Evolutionary conservation across 2,329 filamentous ascomycete species (phyloP), one percentile per base, ranked within the genome.

Genomic region (Trichoderma guizhouense): DNA sequence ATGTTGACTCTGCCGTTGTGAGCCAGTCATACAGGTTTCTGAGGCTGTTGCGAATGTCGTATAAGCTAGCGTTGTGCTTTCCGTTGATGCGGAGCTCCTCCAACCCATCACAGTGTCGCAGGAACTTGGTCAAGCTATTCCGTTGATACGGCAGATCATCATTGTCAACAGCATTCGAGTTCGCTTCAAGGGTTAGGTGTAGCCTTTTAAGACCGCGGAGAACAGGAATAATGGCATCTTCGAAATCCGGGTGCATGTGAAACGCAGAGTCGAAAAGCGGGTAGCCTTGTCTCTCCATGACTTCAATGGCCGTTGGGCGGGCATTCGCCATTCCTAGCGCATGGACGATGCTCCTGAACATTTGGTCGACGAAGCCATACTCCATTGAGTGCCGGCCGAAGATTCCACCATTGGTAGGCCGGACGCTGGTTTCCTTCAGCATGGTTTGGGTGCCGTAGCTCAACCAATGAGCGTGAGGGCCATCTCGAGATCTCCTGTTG

Each of bases 361-460:
- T 73, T 28, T 81, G 76, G 39, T 74, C 79, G 21, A 77, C 69
- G 18, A 80, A 82, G 15, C 73, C 65, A 14, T 26, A 8, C 74
- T 12, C 15, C 15, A 9, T 9, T 14, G 14, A 3, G 15, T 24
- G 24, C 24, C 15, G 53, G n/a, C 6, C 4, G 5, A 43, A 43
- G 15, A 43, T 4, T n/a, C 1, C 39, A 43, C n/a, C 7, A n/a
- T 18, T 43, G 3, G 15, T 34, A 5, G 55, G 55, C 12, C 14
- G 32, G 4, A 39, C 34, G 6, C 82, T 80, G 0, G 82, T 84
- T 64, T 84, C 78, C 18, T 72, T 67, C 12, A 74, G 43, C 11
- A 83, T 80, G 0, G 84, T 86, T 0, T 76, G 77, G 21, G 81
- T 79, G 3, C 89, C 88, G 74, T 89, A 91, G 77, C 88, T 89